These are phyloP conservation scores for Linderniella brevidens DNA, from an alignment of 257 asterid genomes.

Conservation along the genomic window DNA sequence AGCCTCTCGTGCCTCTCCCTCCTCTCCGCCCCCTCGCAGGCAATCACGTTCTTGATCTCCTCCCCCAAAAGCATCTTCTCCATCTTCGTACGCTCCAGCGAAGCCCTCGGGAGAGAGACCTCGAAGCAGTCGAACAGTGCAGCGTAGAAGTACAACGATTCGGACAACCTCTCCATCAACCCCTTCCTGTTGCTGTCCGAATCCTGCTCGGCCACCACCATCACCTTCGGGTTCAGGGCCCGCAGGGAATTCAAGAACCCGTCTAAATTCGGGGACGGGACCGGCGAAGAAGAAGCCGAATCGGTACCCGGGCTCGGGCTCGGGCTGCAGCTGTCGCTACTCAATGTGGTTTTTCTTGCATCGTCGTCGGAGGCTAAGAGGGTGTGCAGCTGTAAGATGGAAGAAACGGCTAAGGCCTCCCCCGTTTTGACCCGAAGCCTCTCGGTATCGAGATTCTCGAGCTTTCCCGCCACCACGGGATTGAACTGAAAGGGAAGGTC, in stretches of 20 bases:
- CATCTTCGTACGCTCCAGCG: conserved; percentile 61
- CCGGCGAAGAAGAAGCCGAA: conserved; percentile 51
- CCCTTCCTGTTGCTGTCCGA: conserved; percentile 58
- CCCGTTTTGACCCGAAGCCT: conserved; percentile 72
- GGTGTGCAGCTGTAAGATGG: conserved; percentile 55
- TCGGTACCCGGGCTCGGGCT: conserved; percentile 49
- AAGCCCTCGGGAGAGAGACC: conserved; percentile 53
- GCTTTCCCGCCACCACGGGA: conserved; percentile 46
- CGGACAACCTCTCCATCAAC: conserved; percentile 83
- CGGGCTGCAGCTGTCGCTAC: conserved; percentile 28
- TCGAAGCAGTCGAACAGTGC: conserved; percentile 86
- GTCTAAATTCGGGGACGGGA: conserved; percentile 15
- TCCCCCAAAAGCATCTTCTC: conserved; percentile 77
- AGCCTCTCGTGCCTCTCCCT: conserved; percentile 82
- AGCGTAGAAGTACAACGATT: conserved; percentile 60
- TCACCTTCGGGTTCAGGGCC: conserved; percentile 69
- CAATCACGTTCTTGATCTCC: conserved; percentile 76
- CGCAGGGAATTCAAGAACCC: conserved; percentile 47
- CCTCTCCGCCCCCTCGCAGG: conserved; percentile 77
- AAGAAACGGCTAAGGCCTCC: conserved; percentile 73
- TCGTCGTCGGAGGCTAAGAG: conserved; percentile 42
- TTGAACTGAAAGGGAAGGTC: conserved; percentile 89
- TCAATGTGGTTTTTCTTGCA: conserved; percentile 9
- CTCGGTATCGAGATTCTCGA: conserved; percentile 58
- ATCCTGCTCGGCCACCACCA: conserved; percentile 89